Evolutionary conservation across 306 rosid species (phyloP).

Genomic region (Vachellia collinsii): DNA sequence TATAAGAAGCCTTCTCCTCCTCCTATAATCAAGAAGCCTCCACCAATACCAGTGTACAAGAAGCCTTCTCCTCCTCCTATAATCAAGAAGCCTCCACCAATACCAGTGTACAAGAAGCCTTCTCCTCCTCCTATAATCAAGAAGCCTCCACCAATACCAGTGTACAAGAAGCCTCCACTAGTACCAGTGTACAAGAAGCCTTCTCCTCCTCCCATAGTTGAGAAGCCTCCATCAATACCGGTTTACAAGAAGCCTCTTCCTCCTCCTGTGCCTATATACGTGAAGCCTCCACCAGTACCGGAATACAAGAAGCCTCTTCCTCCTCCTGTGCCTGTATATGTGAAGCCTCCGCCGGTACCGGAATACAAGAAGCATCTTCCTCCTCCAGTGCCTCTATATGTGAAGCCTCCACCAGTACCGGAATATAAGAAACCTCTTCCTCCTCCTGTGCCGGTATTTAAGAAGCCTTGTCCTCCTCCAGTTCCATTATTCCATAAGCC

Average conservation of each 20-base stretch:
- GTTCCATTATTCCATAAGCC: constrained; percentile 38
- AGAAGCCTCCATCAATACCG: background rate
- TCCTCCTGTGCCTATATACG: constrained; percentile 8
- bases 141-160: constrained; percentile 34
- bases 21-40: background rate
- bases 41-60: constrained; percentile 10
- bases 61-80: background rate
- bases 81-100: background rate
- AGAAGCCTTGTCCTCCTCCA: constrained; percentile 25
- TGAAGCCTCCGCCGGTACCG: too few species aligned
- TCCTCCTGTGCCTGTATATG: background rate
- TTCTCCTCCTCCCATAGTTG: constrained; percentile 23
- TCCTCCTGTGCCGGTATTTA: background rate
- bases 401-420: background rate
- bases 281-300: too few species aligned
- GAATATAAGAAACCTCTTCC: constrained; percentile 39
- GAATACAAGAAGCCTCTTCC: background rate
- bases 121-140: background rate
- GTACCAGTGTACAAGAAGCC: constrained; percentile 34
- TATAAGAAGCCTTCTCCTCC: constrained; percentile 42
- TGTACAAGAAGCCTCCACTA: constrained; percentile 24
- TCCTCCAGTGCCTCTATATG: constrained; percentile 1
- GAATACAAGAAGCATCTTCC: too few species aligned
- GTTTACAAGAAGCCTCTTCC: constrained; percentile 37
- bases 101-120: background rate